These are phyloP conservation scores for Bimuria novae-zelandiae DNA, from an alignment of 2,329 filamentous ascomycete genomes.

Conservation along the genomic window DNA sequence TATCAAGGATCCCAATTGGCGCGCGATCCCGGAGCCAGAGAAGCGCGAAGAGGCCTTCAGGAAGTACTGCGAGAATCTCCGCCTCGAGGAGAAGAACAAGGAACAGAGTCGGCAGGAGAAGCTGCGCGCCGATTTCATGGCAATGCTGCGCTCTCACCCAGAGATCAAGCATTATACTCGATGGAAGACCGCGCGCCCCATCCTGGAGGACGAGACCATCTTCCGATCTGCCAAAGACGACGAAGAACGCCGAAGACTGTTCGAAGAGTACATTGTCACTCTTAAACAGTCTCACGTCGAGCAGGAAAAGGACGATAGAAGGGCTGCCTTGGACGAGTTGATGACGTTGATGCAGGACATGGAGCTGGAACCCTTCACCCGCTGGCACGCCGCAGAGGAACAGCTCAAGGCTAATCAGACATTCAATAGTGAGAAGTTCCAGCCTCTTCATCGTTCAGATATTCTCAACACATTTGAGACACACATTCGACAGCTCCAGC, in stretches of 20 bases:
- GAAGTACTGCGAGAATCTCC: conserved; percentile 89
- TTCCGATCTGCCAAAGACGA: conserved; percentile 92
- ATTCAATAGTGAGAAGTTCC: conserved; percentile 82
- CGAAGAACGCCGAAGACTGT: conserved; percentile 83
- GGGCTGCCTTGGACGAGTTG: conserved; percentile 83
- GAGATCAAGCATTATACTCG: conserved; percentile 97
- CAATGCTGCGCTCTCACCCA: conserved; percentile 93
- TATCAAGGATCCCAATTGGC: conserved; percentile 89
- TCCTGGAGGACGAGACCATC: conserved; percentile 93
- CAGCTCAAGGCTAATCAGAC: conserved; percentile 77
- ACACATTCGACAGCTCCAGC: conserved; percentile 91
- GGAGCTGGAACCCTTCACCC: conserved; percentile 87
- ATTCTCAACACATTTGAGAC: conserved; percentile 91
- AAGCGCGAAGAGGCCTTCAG: conserved; percentile 90
- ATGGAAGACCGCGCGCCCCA: conserved; percentile 93
- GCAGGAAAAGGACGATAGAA: conserved; percentile 71
- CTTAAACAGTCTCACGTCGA: conserved; percentile 82
- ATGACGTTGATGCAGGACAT: conserved; percentile 77
- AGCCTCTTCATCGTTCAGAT: conserved; percentile 83
- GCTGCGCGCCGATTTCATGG: conserved; percentile 89
- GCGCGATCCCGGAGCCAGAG: conserved; percentile 88
- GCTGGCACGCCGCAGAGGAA: conserved; percentile 88
- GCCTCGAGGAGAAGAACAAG: conserved; percentile 89
- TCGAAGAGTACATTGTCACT: conserved; percentile 88
- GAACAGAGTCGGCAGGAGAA: conserved; percentile 92